Conservation (phyloP, 2,329 filamentous ascomycete species). For the Exserohilum rostratum region DNA sequence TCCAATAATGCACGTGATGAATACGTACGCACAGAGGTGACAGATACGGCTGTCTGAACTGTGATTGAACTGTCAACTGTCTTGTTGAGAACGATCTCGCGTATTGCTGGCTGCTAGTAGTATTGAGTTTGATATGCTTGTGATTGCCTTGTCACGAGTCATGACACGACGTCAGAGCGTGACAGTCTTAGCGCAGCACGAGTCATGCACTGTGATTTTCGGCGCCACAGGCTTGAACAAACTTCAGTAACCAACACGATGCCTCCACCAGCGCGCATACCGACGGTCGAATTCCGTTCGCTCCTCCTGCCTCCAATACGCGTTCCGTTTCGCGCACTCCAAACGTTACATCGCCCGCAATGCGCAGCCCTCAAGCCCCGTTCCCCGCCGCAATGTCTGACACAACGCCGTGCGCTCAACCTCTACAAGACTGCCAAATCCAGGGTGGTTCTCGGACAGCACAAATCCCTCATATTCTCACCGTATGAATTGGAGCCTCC, state of each 20-base stretch:
- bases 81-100: too few relatives aligned
- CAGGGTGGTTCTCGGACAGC: constrained; percentile 31
- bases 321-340: constrained; percentile 18
- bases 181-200: neutral
- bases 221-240: neutral
- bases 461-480: constrained; percentile 31
- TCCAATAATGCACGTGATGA: neutral
- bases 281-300: constrained; percentile 26
- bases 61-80: too few relatives aligned
- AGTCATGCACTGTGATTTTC: constrained; percentile 5
- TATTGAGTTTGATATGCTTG: neutral
- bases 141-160: neutral
- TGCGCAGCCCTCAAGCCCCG: constrained; percentile 3
- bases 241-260: constrained; percentile 15
- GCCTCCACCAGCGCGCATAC: constrained; percentile 16
- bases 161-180: neutral
- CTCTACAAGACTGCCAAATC: constrained; percentile 38
- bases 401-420: constrained; percentile 29
- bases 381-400: constrained; percentile 21
- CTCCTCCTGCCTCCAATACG: constrained; percentile 26
- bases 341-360: constrained; percentile 20
- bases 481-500: constrained; percentile 17
- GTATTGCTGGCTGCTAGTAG: neutral
- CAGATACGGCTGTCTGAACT: too few relatives aligned
- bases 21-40: neutral